Conservation (phyloP, 176 grass and related monocot species). For the Musa troglodytarum region DNA sequence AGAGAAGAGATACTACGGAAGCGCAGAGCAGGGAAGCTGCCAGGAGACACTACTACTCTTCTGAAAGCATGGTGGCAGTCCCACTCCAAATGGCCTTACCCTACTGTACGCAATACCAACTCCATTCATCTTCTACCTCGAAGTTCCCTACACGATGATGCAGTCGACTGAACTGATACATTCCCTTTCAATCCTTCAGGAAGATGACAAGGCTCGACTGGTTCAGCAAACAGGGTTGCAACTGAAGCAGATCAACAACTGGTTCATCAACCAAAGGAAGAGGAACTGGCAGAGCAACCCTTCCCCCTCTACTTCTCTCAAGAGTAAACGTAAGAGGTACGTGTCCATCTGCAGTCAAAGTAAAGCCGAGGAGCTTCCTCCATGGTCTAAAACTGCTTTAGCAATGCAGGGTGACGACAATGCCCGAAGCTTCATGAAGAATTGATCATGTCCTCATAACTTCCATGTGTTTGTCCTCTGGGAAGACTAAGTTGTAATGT, state of each 20-base stretch:
- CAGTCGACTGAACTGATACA: no score
- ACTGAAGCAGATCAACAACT: constrained; percentile 29
- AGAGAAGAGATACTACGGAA: constrained; percentile 28
- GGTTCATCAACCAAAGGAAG: constrained; percentile 32
- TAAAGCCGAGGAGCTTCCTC: no score
- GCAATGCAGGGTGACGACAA: not conserved
- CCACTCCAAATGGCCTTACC: constrained; percentile 27
- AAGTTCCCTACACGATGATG: not conserved
- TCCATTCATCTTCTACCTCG: not conserved
- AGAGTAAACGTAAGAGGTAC: constrained; percentile 20
- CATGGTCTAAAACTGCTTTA: not conserved
- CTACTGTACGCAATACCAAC: constrained; percentile 11
- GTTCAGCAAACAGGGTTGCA: constrained; percentile 23
- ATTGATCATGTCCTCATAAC: no score
- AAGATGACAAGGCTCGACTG: constrained; percentile 22
- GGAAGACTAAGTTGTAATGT: no score
- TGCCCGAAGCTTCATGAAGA: not conserved
- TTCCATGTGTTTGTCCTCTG: no score
- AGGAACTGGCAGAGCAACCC: constrained; percentile 26
- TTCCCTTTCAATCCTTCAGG: not conserved
- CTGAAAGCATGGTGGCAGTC: constrained; percentile 27
- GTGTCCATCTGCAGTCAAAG: no score
- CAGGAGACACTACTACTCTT: constrained; percentile 13
- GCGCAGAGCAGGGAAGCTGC: constrained; percentile 22
- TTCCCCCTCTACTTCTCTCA: constrained; percentile 13